Evolutionary conservation across 108 stramenopile species (phyloP).

Genomic region (Conticribra weissflogii): DNA sequence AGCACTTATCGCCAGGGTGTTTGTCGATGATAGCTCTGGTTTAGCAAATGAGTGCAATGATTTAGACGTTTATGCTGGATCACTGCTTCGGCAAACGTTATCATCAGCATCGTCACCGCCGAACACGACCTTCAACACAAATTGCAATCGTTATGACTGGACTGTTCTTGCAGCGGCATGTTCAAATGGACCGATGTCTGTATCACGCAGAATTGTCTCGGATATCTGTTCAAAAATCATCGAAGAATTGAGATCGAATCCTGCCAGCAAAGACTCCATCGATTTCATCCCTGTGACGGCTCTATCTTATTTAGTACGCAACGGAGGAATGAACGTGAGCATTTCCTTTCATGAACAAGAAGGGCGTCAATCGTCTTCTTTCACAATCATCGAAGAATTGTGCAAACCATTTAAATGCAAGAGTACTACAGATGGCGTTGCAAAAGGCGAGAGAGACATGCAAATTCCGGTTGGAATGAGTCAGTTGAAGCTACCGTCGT

Average conservation of each 20-base stretch:
- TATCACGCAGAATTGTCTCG: conserved; percentile 37
- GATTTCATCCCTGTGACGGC: conserved; percentile 35
- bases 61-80: conserved; percentile 18
- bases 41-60: background rate
- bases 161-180: conserved; percentile 49
- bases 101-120: conserved; percentile 31
- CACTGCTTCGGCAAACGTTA: conserved; percentile 30
- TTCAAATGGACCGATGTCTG: conserved; percentile 30
- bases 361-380: conserved; percentile 12
- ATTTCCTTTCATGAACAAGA: conserved; percentile 40
- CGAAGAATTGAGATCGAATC: conserved; percentile 9
- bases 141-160: conserved; percentile 44
- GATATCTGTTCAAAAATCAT: conserved; percentile 23
- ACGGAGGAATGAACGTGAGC: conserved; percentile 41
- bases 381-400: conserved; percentile 42
- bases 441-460: conserved; percentile 3
- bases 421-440: conserved; percentile 1
- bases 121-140: conserved; percentile 2
- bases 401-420: conserved; percentile 18
- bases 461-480: conserved; percentile 42
- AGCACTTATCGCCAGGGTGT: conserved; percentile 33
- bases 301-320: conserved; percentile 38
- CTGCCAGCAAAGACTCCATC: background rate
- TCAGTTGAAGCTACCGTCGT: conserved; percentile 37
- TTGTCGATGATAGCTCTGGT: background rate